Evolutionary conservation across 345 rosid species (phyloP), one percentile per base, ranked within the genome.

Genomic region (Eucalyptus virginea): DNA sequence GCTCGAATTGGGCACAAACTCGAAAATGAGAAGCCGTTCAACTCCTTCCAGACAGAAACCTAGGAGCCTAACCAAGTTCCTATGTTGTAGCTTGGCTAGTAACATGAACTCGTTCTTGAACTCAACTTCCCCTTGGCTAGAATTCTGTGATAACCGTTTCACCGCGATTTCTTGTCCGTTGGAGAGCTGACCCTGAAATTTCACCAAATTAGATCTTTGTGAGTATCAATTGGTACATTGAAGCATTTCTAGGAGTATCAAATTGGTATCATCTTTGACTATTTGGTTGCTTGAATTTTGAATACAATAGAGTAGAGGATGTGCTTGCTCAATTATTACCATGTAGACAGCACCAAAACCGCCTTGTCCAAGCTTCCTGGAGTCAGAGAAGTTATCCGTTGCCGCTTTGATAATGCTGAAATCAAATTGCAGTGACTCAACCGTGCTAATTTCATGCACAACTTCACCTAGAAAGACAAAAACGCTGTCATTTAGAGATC

Each of bases 1-100:
- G 87, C 95, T 93, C 3, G 86, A 48, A 47, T 93, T 94, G 11
- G 96, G 94, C 83, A 93, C 83, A 42, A 90, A 92, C 93, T 94
- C 95, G 5, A 93, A 94, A 54, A 94, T 86, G 18, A 94, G 93
- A 80, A 94, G 92, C 88, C 89, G 93, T 86, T 94, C 94, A 7
- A 58, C 90, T 17, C 90, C 90, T 87, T 90, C 88, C 32, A 94
- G 51, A 90, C 94, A 93, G 47, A 93, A 94, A 13, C 94, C 96
- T 1, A 89, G 89, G 11, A 94, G 95, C 89, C 90, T 93, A 1
- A 91, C 94, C 8, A 94, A 88, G 81, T 93, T 93, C 34, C 93
- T n/a, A 65, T 93, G 94, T 67, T 93, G 93, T 69, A 94, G 94
- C 90, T 69, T 91, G 16, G 95, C 95, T 34, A 94, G 81, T 34